A percentile compares a stretch with the other conserved stretches of the same genome.
phyloP scores from a whole-genome alignment of 2,329 filamentous ascomycete genomes.

The Emmonsiellopsis sp. region DNA sequence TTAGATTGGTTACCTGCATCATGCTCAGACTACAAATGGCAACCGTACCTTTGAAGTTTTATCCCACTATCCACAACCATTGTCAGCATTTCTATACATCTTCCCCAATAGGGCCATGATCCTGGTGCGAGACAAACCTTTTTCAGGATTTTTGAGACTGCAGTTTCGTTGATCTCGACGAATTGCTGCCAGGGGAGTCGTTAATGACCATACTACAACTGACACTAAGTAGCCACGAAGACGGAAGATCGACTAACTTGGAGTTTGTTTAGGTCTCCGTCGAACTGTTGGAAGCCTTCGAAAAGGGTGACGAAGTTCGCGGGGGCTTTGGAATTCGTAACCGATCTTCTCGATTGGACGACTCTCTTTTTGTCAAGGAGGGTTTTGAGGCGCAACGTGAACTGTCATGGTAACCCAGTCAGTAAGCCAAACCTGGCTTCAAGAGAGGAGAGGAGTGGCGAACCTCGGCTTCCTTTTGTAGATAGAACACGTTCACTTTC shows the following conservation, averaged over 20 bases:
- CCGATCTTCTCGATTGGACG: slow-evolving; percentile 67
- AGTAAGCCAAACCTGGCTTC: neutral
- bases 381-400: slow-evolving; percentile 86
- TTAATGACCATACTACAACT: neutral
- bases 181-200: slow-evolving; percentile 59
- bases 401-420: slow-evolving; percentile 43
- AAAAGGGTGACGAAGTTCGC: slow-evolving; percentile 91
- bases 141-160: slow-evolving; percentile 97
- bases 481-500: slow-evolving; percentile 95
- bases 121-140: slow-evolving; percentile 50
- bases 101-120: neutral
- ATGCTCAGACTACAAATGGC: slow-evolving; percentile 8
- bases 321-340: slow-evolving; percentile 73
- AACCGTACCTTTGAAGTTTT: slow-evolving; percentile 80
- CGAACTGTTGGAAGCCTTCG: slow-evolving; percentile 95
- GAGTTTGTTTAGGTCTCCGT: slow-evolving; percentile 91
- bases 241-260: slow-evolving; percentile 40
- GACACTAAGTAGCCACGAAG: neutral
- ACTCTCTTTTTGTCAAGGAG: slow-evolving; percentile 92
- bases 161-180: slow-evolving; percentile 94
- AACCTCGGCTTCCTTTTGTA: slow-evolving; percentile 97
- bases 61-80: slow-evolving; percentile 61
- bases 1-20: slow-evolving; percentile 22
- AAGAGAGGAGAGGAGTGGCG: slow-evolving; percentile 16
- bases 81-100: slow-evolving; percentile 3